phyloP scores from a whole-genome alignment of 192 early-diverging fungal genomes.

The Bifiguratus adelaidae region DNA sequence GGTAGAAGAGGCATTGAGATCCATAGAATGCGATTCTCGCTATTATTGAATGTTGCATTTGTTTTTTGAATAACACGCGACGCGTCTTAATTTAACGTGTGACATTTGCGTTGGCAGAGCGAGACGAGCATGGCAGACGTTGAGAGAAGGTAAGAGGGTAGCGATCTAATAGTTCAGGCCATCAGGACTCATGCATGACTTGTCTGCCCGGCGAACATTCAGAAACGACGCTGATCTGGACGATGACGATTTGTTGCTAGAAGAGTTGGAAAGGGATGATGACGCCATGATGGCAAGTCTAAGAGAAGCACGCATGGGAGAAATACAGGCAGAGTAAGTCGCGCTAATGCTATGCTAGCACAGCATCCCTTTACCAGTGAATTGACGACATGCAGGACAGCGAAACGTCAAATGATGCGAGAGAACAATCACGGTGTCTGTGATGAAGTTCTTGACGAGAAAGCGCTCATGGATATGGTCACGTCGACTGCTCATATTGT shows the following conservation, averaged over 20 bases:
- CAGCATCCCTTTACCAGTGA: background rate
- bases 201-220: too few species aligned
- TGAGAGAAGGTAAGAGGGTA: too few species aligned
- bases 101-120: too few species aligned
- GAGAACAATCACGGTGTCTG: conserved; percentile 68
- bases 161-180: too few species aligned
- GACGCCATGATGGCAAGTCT: conserved; percentile 56
- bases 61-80: too few species aligned
- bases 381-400: conserved; percentile 33
- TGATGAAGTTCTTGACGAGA: conserved; percentile 64
- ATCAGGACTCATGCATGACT: too few species aligned
- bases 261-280: conserved; percentile 79
- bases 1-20: too few species aligned
- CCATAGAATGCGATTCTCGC: too few species aligned
- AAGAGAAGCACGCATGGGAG: conserved; percentile 76
- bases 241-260: conserved; percentile 70
- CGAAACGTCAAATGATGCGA: conserved; percentile 44
- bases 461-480: conserved; percentile 74
- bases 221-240: too few species aligned
- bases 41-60: too few species aligned
- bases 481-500: conserved; percentile 61
- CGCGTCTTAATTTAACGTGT: too few species aligned
- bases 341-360: background rate
- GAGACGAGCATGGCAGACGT: too few species aligned
- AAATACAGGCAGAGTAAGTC: conserved; percentile 75